A percentile compares a stretch with the other conserved stretches of the same genome.
These are phyloP conservation scores for Miscanthus lutarioriparius DNA, from an alignment of 176 grass and related monocot species.

Conservation along the genomic window DNA sequence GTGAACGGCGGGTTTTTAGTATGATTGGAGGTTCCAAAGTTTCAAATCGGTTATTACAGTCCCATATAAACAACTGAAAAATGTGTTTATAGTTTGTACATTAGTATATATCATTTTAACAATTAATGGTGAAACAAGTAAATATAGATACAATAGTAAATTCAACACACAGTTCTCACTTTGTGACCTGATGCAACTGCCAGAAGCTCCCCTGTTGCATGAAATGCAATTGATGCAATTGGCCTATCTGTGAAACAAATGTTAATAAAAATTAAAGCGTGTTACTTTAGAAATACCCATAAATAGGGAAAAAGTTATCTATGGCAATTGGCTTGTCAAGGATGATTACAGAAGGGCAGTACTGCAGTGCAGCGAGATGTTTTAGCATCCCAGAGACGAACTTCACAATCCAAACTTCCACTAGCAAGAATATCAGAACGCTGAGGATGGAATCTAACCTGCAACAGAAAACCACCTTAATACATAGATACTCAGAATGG, in stretches of 20 bases:
- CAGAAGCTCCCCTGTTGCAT: slow-evolving; percentile 92
- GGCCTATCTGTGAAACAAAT: slow-evolving; percentile 72
- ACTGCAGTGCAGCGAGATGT: slow-evolving; percentile 75
- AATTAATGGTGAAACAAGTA: neutral
- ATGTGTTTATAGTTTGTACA: neutral
- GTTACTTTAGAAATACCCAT: slow-evolving; percentile 34
- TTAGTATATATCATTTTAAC: slow-evolving; percentile 23
- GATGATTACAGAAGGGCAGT: slow-evolving; percentile 73
- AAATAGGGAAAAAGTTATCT: neutral
- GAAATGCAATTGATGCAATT: slow-evolving; percentile 98
- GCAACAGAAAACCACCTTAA: slow-evolving; percentile 34
- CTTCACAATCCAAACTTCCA: slow-evolving; percentile 98
- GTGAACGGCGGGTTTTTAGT: slow-evolving; percentile 86
- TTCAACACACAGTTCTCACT: slow-evolving; percentile 47
- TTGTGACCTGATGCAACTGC: slow-evolving; percentile 99
- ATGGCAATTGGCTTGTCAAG: slow-evolving; percentile 14
- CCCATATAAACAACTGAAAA: slow-evolving; percentile 92
- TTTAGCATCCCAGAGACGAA: slow-evolving; percentile 93
- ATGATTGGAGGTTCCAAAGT: slow-evolving; percentile 61
- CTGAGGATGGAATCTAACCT: slow-evolving; percentile 95
- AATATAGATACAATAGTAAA: slow-evolving; percentile 15
- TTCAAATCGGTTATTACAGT: slow-evolving; percentile 75
- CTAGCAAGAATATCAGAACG: slow-evolving; percentile 94
- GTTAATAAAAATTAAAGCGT: slow-evolving; percentile 14
- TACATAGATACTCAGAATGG: slow-evolving; percentile 1